Conservation (phyloP, 371 early-diverging fungal genomes). For the Nematocida sp. region DNA sequence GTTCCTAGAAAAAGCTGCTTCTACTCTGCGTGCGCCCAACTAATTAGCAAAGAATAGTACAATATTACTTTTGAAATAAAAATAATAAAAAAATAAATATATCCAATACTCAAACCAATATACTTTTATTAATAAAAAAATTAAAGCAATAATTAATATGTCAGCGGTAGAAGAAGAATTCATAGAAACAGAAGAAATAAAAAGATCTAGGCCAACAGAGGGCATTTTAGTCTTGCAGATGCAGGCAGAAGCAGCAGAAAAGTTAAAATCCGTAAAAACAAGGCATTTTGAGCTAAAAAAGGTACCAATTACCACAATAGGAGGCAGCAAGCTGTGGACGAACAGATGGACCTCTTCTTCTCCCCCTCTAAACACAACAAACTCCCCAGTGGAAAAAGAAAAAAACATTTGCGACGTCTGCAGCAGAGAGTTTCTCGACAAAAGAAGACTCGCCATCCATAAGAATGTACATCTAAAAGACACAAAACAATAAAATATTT, state of each 20-base stretch:
- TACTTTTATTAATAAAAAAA: neutral
- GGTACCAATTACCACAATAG: constrained; percentile 17
- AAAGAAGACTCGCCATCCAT: constrained; percentile 45
- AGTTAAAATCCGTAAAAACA: constrained; percentile 13
- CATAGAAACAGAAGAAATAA: constrained; percentile 23
- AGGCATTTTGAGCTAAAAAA: constrained; percentile 7
- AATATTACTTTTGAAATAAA: too few relatives aligned
- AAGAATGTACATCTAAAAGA: constrained; percentile 43
- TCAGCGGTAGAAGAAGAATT: neutral
- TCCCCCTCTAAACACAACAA: neutral
- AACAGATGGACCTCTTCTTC: constrained; percentile 11
- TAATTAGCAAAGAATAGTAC: too few relatives aligned
- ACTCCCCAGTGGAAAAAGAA: neutral
- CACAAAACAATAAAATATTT: constrained; percentile 2
- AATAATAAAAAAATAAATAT: neutral
- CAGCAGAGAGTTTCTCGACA: constrained; percentile 28
- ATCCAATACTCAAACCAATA: neutral
- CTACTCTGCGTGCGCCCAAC: too few relatives aligned
- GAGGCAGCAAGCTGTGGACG: constrained; percentile 17
- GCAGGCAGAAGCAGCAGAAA: constrained; percentile 41
- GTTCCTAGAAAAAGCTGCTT: too few relatives aligned
- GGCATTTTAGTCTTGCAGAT: constrained; percentile 36
- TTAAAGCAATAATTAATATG: neutral
- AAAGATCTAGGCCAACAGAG: constrained; percentile 46
- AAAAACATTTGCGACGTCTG: constrained; percentile 17